These are phyloP conservation scores for Eucalyptus decipiens DNA, from an alignment of 345 rosid species.

Conservation along the genomic window DNA sequence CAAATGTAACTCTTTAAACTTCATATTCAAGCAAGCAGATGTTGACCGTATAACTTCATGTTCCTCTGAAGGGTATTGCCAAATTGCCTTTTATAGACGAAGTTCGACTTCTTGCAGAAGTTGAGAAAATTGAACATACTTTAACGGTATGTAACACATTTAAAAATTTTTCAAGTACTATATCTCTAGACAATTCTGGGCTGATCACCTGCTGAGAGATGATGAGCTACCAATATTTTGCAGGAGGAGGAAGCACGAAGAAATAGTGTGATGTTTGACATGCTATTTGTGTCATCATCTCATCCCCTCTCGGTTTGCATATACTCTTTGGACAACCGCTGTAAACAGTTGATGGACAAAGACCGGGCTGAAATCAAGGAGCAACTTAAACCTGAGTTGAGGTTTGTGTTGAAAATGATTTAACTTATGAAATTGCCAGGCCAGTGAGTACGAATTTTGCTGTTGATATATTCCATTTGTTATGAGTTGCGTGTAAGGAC, in stretches of 20 bases:
- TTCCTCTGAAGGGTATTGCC: constrained; percentile 52
- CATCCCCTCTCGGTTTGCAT: constrained; percentile 71
- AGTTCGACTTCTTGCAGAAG: constrained; percentile 72
- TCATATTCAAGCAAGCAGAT: neutral
- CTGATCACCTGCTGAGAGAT: neutral
- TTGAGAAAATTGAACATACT: constrained; percentile 44
- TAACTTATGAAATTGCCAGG: neutral
- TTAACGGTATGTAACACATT: constrained; percentile 38
- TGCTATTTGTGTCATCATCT: constrained; percentile 69
- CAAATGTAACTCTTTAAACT: neutral
- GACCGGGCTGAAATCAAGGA: constrained; percentile 38
- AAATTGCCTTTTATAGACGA: constrained; percentile 93
- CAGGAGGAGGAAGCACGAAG: constrained; percentile 81
- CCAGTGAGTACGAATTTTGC: neutral
- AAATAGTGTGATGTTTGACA: constrained; percentile 64
- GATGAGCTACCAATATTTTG: neutral
- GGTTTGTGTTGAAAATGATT: constrained; percentile 36
- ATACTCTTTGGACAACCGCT: constrained; percentile 48
- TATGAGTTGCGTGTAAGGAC: neutral
- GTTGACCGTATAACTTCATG: neutral
- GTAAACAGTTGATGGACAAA: constrained; percentile 31
- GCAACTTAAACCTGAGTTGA: constrained; percentile 50
- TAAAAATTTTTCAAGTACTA: neutral
- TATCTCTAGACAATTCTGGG: neutral
- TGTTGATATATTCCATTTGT: neutral